Evolutionary conservation across 306 rosid genomes (phyloP), one percentile per base, ranked within the genome.

Genomic region (Ceratonia siliqua): DNA sequence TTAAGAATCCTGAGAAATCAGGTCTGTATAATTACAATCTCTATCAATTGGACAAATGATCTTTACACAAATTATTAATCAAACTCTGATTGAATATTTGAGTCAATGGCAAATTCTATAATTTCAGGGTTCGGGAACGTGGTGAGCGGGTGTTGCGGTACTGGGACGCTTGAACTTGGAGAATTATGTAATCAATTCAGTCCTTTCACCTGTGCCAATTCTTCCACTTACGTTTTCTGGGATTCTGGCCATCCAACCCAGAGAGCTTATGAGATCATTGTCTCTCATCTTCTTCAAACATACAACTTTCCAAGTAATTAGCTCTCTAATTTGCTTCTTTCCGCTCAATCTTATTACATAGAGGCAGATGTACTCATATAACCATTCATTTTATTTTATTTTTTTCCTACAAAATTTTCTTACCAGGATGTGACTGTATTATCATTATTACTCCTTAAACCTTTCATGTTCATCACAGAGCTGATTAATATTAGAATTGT

Each of bases 221-320:
- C 74, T 8, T 17, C 82, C 0, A 0, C 11, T 0, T 70, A 64
- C 6, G 70, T 82, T 32, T 87, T 87, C 21, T 87, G 86, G 85
- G 91, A 87, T 28, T 6, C 35, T 30, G 83, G 53, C 0, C 91
- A 84, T 79, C 91, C 91, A 9, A 24, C 83, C 0, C 57, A 87
- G 41, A 77, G 41, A 58, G 75, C 85, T 24, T 84, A 84, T 46
- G 20, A 38, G 35, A 12, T 46, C 18, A 4, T 78, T 20, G 48
- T 77, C 0, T 49, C 67, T 50, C 7, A 13, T 33, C 0, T 82
- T 8, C 8, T 87, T 20, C 46, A 65, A 7, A 59, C 7, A 9
- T 48, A 27, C 48, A 65, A 70, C 10, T 33, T 30, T 11, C 28
- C 67, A 1, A 30, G 7, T 5, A 62, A 36, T 62, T 21, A 28